Conservation (phyloP, 2,329 filamentous ascomycete species). For the Sporothrix brunneoviolacea region DNA sequence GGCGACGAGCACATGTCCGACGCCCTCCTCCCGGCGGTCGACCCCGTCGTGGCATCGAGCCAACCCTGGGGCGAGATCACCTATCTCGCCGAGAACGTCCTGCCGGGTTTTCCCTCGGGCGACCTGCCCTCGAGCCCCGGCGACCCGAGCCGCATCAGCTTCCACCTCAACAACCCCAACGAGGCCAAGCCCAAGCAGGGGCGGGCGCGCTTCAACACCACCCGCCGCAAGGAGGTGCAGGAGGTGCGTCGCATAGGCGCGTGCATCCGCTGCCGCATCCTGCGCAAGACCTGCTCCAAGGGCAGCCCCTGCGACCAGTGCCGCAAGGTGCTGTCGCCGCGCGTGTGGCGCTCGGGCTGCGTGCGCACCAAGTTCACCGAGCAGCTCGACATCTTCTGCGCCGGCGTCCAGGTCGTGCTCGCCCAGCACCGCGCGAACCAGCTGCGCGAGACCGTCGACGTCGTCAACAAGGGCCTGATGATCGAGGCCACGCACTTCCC, state of each 20-base stretch:
- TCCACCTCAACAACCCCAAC: constrained; percentile 47
- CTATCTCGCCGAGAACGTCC: constrained; percentile 34
- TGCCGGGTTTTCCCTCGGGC: constrained; percentile 22
- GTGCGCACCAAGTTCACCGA: constrained; percentile 56
- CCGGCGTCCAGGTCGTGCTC: constrained; percentile 56
- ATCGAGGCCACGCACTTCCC: constrained; percentile 57
- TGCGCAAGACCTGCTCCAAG: constrained; percentile 60
- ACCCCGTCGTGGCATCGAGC: constrained; percentile 18
- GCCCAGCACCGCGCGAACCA: constrained; percentile 53
- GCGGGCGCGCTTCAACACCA: constrained; percentile 50
- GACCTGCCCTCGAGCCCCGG: constrained; percentile 9
- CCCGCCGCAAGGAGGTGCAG: constrained; percentile 57
- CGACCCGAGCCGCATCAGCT: constrained; percentile 37
- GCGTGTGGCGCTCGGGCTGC: constrained; percentile 60
- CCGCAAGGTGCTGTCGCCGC: constrained; percentile 54
- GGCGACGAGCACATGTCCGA: constrained; percentile 12
- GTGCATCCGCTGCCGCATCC: constrained; percentile 58
- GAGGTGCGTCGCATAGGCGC: constrained; percentile 59
- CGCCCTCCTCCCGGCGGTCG: constrained; percentile 1
- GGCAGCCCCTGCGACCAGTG: constrained; percentile 58
- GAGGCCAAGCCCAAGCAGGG: constrained; percentile 42
- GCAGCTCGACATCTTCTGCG: constrained; percentile 56
- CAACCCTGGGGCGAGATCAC: constrained; percentile 51
- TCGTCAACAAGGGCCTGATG: constrained; percentile 42
- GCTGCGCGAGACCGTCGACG: constrained; percentile 43